Conservation (phyloP, 257 asterid species). For the Solanum sitiens region DNA sequence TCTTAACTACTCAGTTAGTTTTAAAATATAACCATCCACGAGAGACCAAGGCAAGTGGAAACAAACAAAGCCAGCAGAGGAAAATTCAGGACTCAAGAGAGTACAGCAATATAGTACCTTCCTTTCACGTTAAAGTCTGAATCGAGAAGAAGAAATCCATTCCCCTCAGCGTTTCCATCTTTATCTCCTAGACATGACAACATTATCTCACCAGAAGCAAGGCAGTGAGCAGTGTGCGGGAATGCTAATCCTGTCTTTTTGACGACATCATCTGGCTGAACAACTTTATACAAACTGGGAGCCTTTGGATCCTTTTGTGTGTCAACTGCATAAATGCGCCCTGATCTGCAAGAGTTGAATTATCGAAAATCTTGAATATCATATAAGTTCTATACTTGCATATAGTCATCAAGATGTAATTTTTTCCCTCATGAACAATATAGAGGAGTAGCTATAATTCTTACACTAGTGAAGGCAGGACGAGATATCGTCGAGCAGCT, state of each 20-base stretch:
- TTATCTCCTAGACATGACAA: slow-evolving; percentile 94
- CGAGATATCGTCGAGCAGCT: slow-evolving; percentile 66
- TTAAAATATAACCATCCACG: not conserved
- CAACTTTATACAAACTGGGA: slow-evolving; percentile 65
- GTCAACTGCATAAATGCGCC: slow-evolving; percentile 91
- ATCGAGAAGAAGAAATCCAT: slow-evolving; percentile 88
- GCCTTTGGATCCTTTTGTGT: slow-evolving; percentile 74
- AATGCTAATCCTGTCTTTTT: slow-evolving; percentile 85
- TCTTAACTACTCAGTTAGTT: not conserved
- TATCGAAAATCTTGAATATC: not conserved
- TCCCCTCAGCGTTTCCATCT: slow-evolving; percentile 95
- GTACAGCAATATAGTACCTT: slow-evolving; percentile 35
- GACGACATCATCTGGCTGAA: slow-evolving; percentile 61
- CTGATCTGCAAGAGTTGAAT: slow-evolving; percentile 47
- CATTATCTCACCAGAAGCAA: slow-evolving; percentile 96
- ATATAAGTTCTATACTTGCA: not conserved
- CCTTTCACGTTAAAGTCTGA: slow-evolving; percentile 89
- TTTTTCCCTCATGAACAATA: not conserved
- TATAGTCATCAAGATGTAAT: not conserved
- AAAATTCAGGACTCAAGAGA: not conserved
- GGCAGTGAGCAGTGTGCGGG: slow-evolving; percentile 98
- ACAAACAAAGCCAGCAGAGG: not conserved
- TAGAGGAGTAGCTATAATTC: not conserved
- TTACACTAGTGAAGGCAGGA: slow-evolving; percentile 84
- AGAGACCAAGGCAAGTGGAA: not conserved